Evolutionary conservation across 2,329 filamentous ascomycete genomes (phyloP).

Genomic region (Xylaria sp.): DNA sequence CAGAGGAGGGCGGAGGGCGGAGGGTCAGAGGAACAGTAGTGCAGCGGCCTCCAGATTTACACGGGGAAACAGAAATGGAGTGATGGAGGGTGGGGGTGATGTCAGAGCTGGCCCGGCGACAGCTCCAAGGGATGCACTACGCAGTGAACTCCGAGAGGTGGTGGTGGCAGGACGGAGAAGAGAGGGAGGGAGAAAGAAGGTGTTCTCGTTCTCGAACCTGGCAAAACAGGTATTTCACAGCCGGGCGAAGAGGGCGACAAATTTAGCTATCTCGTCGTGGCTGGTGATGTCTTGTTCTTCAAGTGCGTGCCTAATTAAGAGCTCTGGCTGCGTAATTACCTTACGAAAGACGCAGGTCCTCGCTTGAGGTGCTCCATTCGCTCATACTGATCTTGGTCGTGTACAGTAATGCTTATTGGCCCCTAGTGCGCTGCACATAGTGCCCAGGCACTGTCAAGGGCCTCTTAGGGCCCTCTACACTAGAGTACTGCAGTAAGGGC

Average conservation of each 20-base stretch:
- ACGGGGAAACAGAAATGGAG: slow-evolving; percentile 19
- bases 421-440: too few species aligned
- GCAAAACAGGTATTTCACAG: background rate
- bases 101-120: slow-evolving; percentile 36
- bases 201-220: background rate
- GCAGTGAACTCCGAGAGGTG: too few species aligned
- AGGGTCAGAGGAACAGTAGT: background rate
- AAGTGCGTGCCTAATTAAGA: slow-evolving; percentile 10
- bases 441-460: background rate
- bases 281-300: slow-evolving; percentile 7
- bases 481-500: too few species aligned
- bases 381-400: slow-evolving; percentile 12
- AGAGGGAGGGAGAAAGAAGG: background rate
- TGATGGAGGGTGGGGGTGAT: slow-evolving; percentile 37
- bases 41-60: background rate
- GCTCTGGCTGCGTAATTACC: slow-evolving; percentile 20
- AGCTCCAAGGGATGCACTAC: slow-evolving; percentile 6
- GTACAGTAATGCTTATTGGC: slow-evolving; percentile 27
- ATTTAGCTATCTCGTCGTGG: slow-evolving; percentile 10
- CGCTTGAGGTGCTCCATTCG: slow-evolving; percentile 29
- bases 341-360: slow-evolving; percentile 27
- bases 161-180: background rate
- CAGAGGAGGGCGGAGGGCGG: slow-evolving; percentile 1
- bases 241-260: background rate
- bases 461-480: background rate